Evolutionary conservation across 352 stramenopile species (phyloP).

Genomic region (Thraustotheca clavata): DNA sequence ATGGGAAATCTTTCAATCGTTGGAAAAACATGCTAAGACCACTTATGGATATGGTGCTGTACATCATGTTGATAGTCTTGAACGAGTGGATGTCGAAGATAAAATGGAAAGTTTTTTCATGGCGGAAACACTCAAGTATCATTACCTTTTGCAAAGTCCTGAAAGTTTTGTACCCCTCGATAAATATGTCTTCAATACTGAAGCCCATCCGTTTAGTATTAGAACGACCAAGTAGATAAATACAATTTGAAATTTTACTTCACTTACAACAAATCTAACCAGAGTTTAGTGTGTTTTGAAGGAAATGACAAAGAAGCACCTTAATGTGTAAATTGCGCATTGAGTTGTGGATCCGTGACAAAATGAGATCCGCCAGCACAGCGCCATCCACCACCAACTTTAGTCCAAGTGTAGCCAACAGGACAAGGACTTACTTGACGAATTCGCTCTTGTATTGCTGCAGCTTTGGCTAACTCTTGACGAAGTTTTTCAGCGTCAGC

Average conservation of each 20-base stretch:
- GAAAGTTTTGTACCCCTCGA: constrained; percentile 83
- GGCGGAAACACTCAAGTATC: constrained; percentile 98
- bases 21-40: constrained; percentile 90
- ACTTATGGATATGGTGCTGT: constrained; percentile 82
- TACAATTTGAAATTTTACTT: not conserved
- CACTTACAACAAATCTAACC: not conserved
- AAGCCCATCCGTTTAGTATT: constrained; percentile 88
- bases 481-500: constrained; percentile 27
- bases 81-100: constrained; percentile 72
- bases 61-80: constrained; percentile 31
- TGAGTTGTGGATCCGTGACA: constrained; percentile 54
- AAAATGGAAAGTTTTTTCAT: constrained; percentile 99
- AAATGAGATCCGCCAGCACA: constrained; percentile 70
- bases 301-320: not conserved
- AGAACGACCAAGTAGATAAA: not conserved
- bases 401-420: constrained; percentile 54
- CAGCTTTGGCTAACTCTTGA: constrained; percentile 26
- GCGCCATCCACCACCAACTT: constrained; percentile 53
- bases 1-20: constrained; percentile 93
- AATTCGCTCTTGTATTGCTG: constrained; percentile 47
- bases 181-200: constrained; percentile 95
- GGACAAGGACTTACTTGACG: constrained; percentile 54
- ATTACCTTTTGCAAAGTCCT: constrained; percentile 91
- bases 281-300: not conserved
- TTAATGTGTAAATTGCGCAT: constrained; percentile 38